Evolutionary conservation across 1,284 basidiomycete species (phyloP), one percentile per base, ranked within the genome.

Genomic region (Apiotrichum montevideense): DNA sequence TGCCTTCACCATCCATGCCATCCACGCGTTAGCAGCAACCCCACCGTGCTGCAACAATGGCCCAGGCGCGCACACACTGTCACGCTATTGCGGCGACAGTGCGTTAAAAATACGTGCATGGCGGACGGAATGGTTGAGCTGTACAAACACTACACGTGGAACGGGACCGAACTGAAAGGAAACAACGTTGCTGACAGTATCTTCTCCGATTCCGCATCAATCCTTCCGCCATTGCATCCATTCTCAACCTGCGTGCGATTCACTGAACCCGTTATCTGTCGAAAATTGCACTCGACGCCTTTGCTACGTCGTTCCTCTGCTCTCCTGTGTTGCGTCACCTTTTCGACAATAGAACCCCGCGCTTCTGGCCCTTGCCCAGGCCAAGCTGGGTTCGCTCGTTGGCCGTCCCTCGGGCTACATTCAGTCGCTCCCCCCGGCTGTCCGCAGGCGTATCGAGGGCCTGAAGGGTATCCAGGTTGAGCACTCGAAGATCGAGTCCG

Each of bases 391-490:
- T 47, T 79, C 78, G 64, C 82, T 92, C 46, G 79, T 90, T 64
- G 89, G 89, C 60, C 83, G 84, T 69, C 87, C 87, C 65, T 90
- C 87, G 9, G 90, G 89, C 41, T 91, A 91, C 77, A 81, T 92
- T 76, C 91, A 97, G 80, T 83, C 81, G 68, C 84, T 98, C 47
- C 90, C 94, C 11, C 78, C 81, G 48, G 84, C 87, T 56, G 85
- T 95, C 67, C 90, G 89, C 78, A 82, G 86, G 73, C 88, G 86
- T 69, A 80, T 98, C 70, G 89, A 95, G 78, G 95, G 87, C 42
- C 82, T 98, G 70, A 96, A 97, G 78, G 95, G 93, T 58, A 82
- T 98, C 46, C 94, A 98, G 78, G 85, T 86, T 65, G 87, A 94
- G 80, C 92, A 97, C 79, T 85, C 86, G 68, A 89, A 93, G 74